phyloP scores from a whole-genome alignment of 1,284 basidiomycete genomes.

The Trichosporon sp. region DNA sequence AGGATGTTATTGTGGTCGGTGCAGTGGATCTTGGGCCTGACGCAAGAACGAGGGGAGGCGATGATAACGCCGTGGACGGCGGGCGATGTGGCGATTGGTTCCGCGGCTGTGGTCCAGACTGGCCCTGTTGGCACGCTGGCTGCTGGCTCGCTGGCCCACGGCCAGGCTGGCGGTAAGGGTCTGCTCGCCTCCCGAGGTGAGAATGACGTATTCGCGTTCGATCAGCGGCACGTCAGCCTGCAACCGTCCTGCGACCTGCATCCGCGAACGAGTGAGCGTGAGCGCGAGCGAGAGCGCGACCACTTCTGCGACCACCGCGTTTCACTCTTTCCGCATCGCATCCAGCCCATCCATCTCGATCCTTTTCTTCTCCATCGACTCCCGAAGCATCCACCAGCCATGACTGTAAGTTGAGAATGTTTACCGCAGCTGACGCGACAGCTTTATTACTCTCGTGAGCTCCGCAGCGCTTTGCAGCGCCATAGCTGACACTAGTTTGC shows the following conservation, averaged over 20 bases:
- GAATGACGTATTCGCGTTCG: slow-evolving; percentile 5
- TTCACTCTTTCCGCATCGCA: background rate
- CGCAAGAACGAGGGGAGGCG: background rate
- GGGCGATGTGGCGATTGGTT: background rate
- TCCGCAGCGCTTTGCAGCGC: background rate
- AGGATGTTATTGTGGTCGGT: slow-evolving; percentile 3
- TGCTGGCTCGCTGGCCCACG: too few relatives aligned
- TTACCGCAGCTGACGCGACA: slow-evolving; percentile 11
- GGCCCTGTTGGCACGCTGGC: background rate
- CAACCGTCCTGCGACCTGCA: background rate
- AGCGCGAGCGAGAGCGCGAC: too few relatives aligned
- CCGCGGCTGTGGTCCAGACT: background rate
- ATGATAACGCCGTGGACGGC: background rate
- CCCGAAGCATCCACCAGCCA: slow-evolving; percentile 5
- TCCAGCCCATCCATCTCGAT: background rate
- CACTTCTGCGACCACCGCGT: background rate
- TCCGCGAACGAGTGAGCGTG: background rate
- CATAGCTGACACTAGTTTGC: slow-evolving; percentile 37
- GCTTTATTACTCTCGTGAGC: slow-evolving; percentile 45
- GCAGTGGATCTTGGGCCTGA: background rate
- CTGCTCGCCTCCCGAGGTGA: background rate
- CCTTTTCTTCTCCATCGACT: background rate
- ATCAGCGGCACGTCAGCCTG: slow-evolving; percentile 5
- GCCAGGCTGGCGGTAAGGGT: background rate
- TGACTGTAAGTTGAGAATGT: slow-evolving; percentile 19